Conservation (phyloP, 23 red algal species). For the Agarophyton chilense region DNA sequence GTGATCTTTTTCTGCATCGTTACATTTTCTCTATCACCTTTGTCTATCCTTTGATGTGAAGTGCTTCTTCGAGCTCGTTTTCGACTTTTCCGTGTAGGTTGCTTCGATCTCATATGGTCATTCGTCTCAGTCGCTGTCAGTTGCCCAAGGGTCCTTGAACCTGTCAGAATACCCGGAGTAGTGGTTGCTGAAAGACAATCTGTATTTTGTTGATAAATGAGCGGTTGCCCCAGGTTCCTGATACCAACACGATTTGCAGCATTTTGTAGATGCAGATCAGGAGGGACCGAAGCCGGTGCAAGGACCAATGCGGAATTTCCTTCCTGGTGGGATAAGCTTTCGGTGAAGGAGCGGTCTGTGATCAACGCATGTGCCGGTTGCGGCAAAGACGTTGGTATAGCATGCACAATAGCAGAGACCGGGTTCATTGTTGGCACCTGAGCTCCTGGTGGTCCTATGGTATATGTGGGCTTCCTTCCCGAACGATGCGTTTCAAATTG, state of each 20-base stretch:
- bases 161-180: neutral
- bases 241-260: neutral
- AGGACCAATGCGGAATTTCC: neutral
- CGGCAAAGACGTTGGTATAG: neutral
- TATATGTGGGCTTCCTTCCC: neutral
- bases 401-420: neutral
- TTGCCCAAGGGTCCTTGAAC: neutral
- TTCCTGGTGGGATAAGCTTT: neutral
- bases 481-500: neutral
- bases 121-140: neutral
- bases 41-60: neutral
- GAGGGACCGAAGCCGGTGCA: neutral
- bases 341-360: neutral
- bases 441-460: neutral
- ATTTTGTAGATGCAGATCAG: neutral
- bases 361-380: neutral
- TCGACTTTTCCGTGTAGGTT: neutral
- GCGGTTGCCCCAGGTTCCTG: neutral
- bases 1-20: neutral
- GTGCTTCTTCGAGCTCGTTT: neutral
- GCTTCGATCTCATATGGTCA: neutral
- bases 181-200: neutral
- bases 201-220: neutral
- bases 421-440: neutral
- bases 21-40: neutral